Base-by-base conservation (phyloP, 139 green algal genomes). In the Astrephomene gubernaculifera region DNA sequence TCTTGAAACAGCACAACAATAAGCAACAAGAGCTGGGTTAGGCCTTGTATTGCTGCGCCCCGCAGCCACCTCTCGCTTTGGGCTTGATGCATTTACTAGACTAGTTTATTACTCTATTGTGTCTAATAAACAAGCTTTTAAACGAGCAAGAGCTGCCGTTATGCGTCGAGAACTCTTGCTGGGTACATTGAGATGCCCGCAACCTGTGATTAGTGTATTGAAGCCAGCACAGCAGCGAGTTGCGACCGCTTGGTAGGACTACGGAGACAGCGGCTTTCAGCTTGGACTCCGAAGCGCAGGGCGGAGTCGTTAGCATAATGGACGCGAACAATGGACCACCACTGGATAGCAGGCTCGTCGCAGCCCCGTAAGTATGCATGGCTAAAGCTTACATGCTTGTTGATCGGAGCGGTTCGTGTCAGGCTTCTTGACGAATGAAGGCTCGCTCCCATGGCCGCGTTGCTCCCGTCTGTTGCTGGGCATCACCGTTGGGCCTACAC, bases 251-350 rank as follows among this genome's bases (percentile, higher is more conserved):
- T 17, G 17, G 49, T 17, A 25, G 49, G 17, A 57, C 14, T 17
- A 17, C 17, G 17, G 49, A 12, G 49, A 17, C 49, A 25, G 49
- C 49, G 14, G 49, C 49, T 12, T 17, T 57, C 49, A 57, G 14
- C 12, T 12, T 17, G 49, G 17, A 12, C 49, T 25, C 49, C 12
- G 49, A 57, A 17, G 49, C 12, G 49, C 14, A 12, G 49, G 14
- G 49, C 12, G 49, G 49, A 57, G 14, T 57, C 12, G 17, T 17
- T 25, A 17, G 49, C 49, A 25, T 35, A 65, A 75, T 75, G 68
- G 68, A 75, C 68, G 68, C 68, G 22, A 75, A 39, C 53, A 75
- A 75, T 39, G 68, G 68, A 54, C 68, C 68, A 39, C 68, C 68
- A 57, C 38, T 54, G 14, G 68, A 75, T 39, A 75, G 68, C 68